Base-by-base conservation (phyloP, 495 filamentous ascomycete species). In the Chaetomium tenue region DNA sequence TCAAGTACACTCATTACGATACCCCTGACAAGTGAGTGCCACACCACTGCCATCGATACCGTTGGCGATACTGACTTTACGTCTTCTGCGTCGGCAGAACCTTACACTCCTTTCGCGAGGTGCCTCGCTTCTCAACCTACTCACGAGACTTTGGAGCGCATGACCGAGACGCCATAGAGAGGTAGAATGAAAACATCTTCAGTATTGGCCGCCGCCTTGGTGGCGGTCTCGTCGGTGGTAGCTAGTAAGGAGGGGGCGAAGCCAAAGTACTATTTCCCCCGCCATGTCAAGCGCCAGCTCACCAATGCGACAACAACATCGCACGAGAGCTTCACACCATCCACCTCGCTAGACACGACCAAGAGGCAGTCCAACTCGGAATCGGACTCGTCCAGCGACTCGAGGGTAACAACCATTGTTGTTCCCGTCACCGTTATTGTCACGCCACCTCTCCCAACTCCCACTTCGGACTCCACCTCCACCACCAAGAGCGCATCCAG, bases 1-100 rank as follows among this genome's bases (percentile, higher is more conserved):
- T 86, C 84, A 86, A 87, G 81, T 87, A 82, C 84, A 83, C 80
- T 86, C 84, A 80, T 87, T 87, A 77, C 71, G 71, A 68, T 72
- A 65, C 67, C 74, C 79, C 83, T 81, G 81, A 82, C 83, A 82
- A 75, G 81, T 79, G 63, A 68, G 69, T 74, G n/a, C 63, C 26
- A 18, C 42, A 51, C 54, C 59, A 25, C 16, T 47, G 47, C 40
- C 61, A 39, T 46, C 66, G 69, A 70, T 66, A 69, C 71, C 75
- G 64, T 18, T 22, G n/a, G 28, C 48, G 66, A 54, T 68, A 70
- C 68, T 71, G 69, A 73, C 70, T n/a, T n/a, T n/a, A 51, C 48
- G 28, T 15, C 52, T 22, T 37, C 39, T 58, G 20, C 44, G 12
- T 46, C 28, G 42, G 57, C 70, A 74, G 74, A 75, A 71, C 56